Base-by-base conservation (phyloP, 192 early-diverging fungal genomes). In the Phycomyces blakesleeanus region DNA sequence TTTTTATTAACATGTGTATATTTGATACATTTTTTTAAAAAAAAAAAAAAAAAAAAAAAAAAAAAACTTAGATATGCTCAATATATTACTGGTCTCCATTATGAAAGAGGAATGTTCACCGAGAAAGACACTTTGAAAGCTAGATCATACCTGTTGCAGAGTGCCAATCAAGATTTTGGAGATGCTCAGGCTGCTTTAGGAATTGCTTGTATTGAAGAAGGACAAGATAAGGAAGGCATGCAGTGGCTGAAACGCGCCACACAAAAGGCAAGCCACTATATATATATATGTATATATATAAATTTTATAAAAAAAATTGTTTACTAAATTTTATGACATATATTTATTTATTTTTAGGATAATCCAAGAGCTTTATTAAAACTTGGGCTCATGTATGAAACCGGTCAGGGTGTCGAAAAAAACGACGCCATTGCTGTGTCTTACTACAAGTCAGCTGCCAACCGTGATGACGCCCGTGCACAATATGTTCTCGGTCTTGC, bases 111-210 rank as follows among this genome's bases (percentile, higher is more conserved):
- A 34, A 56, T 63, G 22, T 27, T 51, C 6, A 50, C 55, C 5
- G 40, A 57, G 7, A 56, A 56, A 10, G 60, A 75, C 42, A 16
- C 38, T n/a, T 34, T 14, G 12, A 53, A 38, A 21, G 59, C 68
- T 4, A 75, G 66, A 41, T 50, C 65, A 34, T 69, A 70, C 61
- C 71, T 62, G 29, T 39, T 57, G 26, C 40, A 49, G 54, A 75
- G 73, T 63, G 68, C 73, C n/a, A 61, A 66, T 21, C 68, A 75
- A 54, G 55, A 49, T 15, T 71, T 56, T 59, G 47, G 69, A 20
- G 66, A 67, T 61, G 64, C 69, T 50, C 60, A 72, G 44, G 60
- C 71, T 21, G 56, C 61, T 52, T 58, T 76, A 0, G 74, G 70
- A 25, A 63, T 69, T 34, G 25, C 52, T 24, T 47, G 66, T 3